phyloP scores from a whole-genome alignment of 2,329 filamentous ascomycete species.

The Alternaria sp. region DNA sequence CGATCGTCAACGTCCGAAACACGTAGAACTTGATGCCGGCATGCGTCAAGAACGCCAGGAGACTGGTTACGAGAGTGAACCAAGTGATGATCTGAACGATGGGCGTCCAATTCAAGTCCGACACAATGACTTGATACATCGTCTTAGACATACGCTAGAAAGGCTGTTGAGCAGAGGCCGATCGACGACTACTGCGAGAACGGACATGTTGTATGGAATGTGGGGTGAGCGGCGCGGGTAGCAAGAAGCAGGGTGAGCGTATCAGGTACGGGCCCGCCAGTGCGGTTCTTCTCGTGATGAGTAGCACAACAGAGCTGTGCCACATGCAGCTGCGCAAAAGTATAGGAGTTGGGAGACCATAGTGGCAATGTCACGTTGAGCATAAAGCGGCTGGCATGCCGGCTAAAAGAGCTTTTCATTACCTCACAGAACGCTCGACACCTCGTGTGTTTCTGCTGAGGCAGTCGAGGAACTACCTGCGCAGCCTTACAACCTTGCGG shows the following conservation, averaged over 20 bases:
- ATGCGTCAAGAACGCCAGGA: slow-evolving; percentile 28
- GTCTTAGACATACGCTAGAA: slow-evolving; percentile 7
- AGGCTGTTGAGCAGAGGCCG: neutral
- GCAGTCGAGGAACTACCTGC: neutral
- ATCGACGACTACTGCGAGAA: neutral
- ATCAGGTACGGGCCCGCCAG: slow-evolving; percentile 2
- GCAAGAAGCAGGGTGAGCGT: neutral
- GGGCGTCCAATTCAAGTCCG: slow-evolving; percentile 27
- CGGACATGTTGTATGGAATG: slow-evolving; percentile 8
- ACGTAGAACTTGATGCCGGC: slow-evolving; percentile 30
- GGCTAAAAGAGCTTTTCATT: slow-evolving; percentile 1
- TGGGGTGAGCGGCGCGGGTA: neutral
- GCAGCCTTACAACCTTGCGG: neutral
- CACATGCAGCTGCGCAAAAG: neutral
- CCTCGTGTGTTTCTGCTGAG: neutral
- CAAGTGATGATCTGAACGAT: slow-evolving; percentile 34
- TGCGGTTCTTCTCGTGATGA: slow-evolving; percentile 2
- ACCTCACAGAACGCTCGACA: neutral
- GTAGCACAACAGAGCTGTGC: neutral
- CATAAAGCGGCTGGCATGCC: neutral
- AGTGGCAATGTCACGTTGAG: neutral
- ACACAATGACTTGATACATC: slow-evolving; percentile 21
- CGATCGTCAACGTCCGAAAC: slow-evolving; percentile 18
- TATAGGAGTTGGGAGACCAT: neutral
- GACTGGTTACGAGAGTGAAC: slow-evolving; percentile 24